Base-by-base conservation (phyloP, 148 eudicot species). In the Talinum fruticosum region DNA sequence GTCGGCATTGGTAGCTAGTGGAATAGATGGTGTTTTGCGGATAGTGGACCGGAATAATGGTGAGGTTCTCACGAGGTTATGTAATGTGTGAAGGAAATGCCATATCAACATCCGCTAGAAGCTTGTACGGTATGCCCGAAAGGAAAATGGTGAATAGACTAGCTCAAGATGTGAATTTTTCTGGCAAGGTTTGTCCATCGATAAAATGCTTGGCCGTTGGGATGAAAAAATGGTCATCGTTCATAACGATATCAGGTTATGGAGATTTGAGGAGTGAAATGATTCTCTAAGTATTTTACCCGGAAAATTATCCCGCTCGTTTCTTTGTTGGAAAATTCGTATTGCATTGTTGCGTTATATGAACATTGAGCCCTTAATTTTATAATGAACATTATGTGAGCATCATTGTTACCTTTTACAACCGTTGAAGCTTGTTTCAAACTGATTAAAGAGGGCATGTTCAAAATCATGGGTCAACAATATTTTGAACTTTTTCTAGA, bases 1-100 rank as follows among this genome's bases (percentile, higher is more conserved):
- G 18, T 87, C 88, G 1, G 87, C 91, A 6, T 69, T 93, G 64
- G 93, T 85, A 41, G 83, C 85, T 73, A 94, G 98, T 24, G 98
- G 98, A 73, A 84, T 89, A 79, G 98, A 93, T 71, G 98, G 98
- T 34, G 90, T 91, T 69, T 66, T 93, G 62, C 86, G 96, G 61
- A 68, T 88, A 54, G 26, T 91, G 72, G 91, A 93, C 78, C 92
- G 88, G 73, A 85, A 87, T 41, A 86, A 78, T 4, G 98, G 98
- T 10, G 82, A 87, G 67, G 84, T 89, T 35, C 76, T 88, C 14
- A 86, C 97, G 24, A 80, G n/a, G 85, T n/a, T 88, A 83, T 80
- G 83, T 87, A 19, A 84, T 86, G 83, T 76, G 75, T 16, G 84
- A 77, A 67, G 78, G 79, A 72, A 82, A 78, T 49, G 78, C 71